Conservation (phyloP, 2,329 filamentous ascomycete genomes). For the Fusarium tanahbumbuense region DNA sequence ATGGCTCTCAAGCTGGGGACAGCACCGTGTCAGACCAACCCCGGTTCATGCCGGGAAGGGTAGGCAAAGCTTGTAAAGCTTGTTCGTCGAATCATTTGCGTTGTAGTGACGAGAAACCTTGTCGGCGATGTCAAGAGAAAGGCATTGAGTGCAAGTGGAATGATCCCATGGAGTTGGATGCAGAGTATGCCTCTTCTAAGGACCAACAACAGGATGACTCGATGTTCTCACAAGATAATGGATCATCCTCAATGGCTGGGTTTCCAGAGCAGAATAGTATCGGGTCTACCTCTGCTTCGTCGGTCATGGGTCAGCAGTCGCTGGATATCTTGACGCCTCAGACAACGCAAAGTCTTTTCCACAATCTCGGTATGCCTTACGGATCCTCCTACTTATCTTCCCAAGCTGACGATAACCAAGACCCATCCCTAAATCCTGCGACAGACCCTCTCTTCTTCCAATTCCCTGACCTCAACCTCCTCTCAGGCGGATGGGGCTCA, state of each 20-base stretch:
- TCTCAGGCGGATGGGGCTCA: constrained; percentile 26
- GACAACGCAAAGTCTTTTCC: constrained; percentile 19
- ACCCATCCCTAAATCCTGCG: constrained; percentile 11
- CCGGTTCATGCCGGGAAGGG: constrained; percentile 37
- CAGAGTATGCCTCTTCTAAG: constrained; percentile 26
- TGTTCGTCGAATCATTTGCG: constrained; percentile 49
- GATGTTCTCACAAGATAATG: constrained; percentile 13
- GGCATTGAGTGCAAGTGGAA: constrained; percentile 47
- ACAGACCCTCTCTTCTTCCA: constrained; percentile 23
- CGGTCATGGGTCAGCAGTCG: constrained; percentile 11
- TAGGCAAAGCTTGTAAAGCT: constrained; percentile 44
- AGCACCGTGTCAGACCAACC: constrained; percentile 10
- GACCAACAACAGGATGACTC: constrained; percentile 8
- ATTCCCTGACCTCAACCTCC: constrained; percentile 38
- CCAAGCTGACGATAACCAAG: neutral
- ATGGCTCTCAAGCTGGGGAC: constrained; percentile 31
- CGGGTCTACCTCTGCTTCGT: constrained; percentile 2
- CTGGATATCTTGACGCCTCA: constrained; percentile 26
- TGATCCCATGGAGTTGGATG: constrained; percentile 17
- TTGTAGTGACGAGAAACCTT: constrained; percentile 49
- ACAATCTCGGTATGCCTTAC: constrained; percentile 18
- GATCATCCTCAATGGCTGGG: neutral
- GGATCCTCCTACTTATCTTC: rapidly evolving
- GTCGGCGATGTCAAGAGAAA: constrained; percentile 44
- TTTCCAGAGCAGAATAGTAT: neutral